phyloP scores from a whole-genome alignment of 169 alveolate genomes.

The Cryptosporidium parvum region DNA sequence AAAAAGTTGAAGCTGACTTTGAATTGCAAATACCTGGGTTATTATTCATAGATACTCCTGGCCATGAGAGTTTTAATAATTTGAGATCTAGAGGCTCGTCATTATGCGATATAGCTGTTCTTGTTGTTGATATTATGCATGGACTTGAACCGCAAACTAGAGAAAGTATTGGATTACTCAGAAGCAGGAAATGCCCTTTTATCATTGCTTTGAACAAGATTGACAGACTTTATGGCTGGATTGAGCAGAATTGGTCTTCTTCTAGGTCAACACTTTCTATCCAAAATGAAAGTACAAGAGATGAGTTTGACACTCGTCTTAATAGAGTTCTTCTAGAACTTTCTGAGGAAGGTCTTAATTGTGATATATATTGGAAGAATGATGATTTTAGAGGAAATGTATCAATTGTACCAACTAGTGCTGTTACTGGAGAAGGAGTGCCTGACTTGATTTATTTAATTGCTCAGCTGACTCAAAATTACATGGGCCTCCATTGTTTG shows the following conservation, averaged over 20 bases:
- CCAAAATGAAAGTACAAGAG: conserved; percentile 87
- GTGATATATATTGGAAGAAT: conserved; percentile 95
- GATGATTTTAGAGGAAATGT: conserved; percentile 92
- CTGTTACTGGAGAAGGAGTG: conserved; percentile 99
- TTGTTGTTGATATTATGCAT: conserved; percentile 99
- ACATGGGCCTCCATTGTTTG: conserved; percentile 88
- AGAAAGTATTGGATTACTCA: conserved; percentile 93
- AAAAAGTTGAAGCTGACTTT: conserved; percentile 80
- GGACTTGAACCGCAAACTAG: conserved; percentile 98
- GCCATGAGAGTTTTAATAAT: conserved; percentile 94
- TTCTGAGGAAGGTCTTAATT: conserved; percentile 96
- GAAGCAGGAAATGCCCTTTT: conserved; percentile 94
- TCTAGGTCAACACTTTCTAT: conserved; percentile 86
- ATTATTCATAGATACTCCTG: conserved; percentile 99
- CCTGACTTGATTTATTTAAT: conserved; percentile 95
- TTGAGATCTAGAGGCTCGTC: conserved; percentile 99
- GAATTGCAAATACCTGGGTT: conserved; percentile 94
- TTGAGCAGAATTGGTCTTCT: conserved; percentile 89
- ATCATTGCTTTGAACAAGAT: conserved; percentile 98
- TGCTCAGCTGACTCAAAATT: conserved; percentile 90
- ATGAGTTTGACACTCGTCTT: conserved; percentile 90
- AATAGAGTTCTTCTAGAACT: conserved; percentile 87
- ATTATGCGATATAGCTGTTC: conserved; percentile 97
- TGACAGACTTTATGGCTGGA: conserved; percentile 97
- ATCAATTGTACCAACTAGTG: conserved; percentile 98